Evolutionary conservation across 2,329 filamentous ascomycete species (phyloP).

Genomic region (Cladophialophora psammophila): DNA sequence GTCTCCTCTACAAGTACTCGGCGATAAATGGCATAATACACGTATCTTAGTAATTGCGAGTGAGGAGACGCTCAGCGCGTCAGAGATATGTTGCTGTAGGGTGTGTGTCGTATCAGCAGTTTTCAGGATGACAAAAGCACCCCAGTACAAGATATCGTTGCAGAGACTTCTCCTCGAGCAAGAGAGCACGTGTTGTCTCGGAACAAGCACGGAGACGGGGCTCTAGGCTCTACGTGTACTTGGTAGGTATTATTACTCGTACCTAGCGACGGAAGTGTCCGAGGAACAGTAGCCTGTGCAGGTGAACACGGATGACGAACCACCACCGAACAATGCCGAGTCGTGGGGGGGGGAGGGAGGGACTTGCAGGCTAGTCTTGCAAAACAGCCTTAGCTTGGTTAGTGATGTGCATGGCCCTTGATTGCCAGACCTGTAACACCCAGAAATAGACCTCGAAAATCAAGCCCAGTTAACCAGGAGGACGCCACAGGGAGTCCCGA

Average conservation of each 20-base stretch:
- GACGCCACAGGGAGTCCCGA: not conserved
- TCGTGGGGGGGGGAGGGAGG: not conserved
- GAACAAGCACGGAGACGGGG: not conserved
- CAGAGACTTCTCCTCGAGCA: not conserved
- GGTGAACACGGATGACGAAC: too few relatives aligned
- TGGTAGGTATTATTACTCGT: too few relatives aligned
- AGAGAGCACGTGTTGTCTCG: slow-evolving; percentile 5
- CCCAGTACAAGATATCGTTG: not conserved
- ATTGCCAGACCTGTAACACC: not conserved
- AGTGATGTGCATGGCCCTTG: not conserved
- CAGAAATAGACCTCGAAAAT: slow-evolving; percentile 4
- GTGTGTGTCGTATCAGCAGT: not conserved
- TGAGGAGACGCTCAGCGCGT: not conserved
- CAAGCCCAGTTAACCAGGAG: not conserved
- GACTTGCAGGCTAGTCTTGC: too few relatives aligned
- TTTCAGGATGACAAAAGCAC: not conserved
- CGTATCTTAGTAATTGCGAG: not conserved
- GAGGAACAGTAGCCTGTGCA: not conserved
- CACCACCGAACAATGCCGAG: not conserved
- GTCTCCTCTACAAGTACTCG: not conserved
- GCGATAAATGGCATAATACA: not conserved
- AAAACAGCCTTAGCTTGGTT: not conserved
- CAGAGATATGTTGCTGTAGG: not conserved
- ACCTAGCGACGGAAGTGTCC: too few relatives aligned
- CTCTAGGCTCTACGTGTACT: not conserved